A percentile compares a stretch with the other conserved stretches of the same genome.
phyloP scores from a whole-genome alignment of 306 rosid species.

The Lablab purpureus region DNA sequence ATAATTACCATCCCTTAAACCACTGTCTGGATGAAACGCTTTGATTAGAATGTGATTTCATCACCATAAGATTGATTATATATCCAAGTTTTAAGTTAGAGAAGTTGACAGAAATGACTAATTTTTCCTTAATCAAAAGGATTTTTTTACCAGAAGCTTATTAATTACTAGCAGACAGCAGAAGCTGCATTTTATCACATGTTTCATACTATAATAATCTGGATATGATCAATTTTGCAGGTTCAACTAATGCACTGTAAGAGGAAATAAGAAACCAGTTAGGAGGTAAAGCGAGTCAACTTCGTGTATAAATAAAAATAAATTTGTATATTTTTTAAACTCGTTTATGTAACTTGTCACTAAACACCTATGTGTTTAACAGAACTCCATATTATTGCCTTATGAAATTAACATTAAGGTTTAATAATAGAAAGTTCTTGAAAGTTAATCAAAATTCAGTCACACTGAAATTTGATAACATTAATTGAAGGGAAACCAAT shows the following conservation, averaged over 20 bases:
- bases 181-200: constrained; percentile 6
- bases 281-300: background rate
- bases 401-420: background rate
- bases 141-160: background rate
- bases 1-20: background rate
- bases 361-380: background rate
- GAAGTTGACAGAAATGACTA: background rate
- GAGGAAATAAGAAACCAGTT: background rate
- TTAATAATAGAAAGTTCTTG: background rate
- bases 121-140: background rate
- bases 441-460: background rate
- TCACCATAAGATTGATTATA: background rate
- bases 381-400: background rate
- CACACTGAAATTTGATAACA: background rate
- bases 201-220: background rate
- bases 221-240: background rate
- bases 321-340: background rate
- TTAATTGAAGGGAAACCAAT: background rate
- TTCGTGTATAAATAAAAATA: background rate
- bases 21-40: background rate
- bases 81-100: background rate
- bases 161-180: background rate
- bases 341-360: background rate
- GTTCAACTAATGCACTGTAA: background rate
- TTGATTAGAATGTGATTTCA: background rate